phyloP scores from a whole-genome alignment of 108 stramenopile species.

The Bacterosira constricta region DNA sequence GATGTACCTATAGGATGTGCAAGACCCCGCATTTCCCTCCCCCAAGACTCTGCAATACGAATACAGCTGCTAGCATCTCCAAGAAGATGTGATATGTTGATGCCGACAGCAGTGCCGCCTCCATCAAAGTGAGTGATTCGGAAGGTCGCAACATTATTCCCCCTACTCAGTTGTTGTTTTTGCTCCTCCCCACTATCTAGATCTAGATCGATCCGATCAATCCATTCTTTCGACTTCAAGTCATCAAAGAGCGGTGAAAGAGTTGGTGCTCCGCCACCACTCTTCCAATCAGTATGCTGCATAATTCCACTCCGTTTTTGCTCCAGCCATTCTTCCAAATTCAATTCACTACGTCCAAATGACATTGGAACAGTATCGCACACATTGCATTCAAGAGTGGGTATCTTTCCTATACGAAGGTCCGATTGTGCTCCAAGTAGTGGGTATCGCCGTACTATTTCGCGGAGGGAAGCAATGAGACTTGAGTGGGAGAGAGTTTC shows the following conservation, averaged over 20 bases:
- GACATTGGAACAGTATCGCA: conserved; percentile 24
- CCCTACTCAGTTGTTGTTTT: not conserved
- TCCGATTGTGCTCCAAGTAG: conserved; percentile 17
- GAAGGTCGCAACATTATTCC: not conserved
- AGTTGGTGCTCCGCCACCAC: conserved; percentile 21
- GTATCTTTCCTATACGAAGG: conserved; percentile 1
- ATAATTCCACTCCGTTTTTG: conserved; percentile 3
- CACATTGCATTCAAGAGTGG: conserved; percentile 11
- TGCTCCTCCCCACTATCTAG: not conserved
- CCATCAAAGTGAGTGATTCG: conserved; percentile 28
- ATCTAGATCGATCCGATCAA: not conserved
- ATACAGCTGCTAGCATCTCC: conserved; percentile 27
- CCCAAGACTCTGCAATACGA: conserved; percentile 24
- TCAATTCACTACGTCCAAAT: conserved; percentile 13
- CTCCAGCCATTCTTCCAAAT: conserved; percentile 15
- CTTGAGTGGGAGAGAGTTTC: not conserved
- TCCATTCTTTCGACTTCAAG: conserved; percentile 2
- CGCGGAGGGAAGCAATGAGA: conserved; percentile 14
- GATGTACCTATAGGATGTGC: conserved; percentile 21
- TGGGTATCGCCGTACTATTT: conserved; percentile 24
- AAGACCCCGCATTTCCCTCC: conserved; percentile 26
- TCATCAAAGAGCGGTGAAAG: conserved; percentile 34
- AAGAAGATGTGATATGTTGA: conserved; percentile 21
- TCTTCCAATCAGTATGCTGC: conserved; percentile 20
- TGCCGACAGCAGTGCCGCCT: conserved; percentile 26